Evolutionary conservation across 176 grass and related monocot genomes (phyloP), one percentile per base, ranked within the genome.

Genomic region (Zizania latifolia): DNA sequence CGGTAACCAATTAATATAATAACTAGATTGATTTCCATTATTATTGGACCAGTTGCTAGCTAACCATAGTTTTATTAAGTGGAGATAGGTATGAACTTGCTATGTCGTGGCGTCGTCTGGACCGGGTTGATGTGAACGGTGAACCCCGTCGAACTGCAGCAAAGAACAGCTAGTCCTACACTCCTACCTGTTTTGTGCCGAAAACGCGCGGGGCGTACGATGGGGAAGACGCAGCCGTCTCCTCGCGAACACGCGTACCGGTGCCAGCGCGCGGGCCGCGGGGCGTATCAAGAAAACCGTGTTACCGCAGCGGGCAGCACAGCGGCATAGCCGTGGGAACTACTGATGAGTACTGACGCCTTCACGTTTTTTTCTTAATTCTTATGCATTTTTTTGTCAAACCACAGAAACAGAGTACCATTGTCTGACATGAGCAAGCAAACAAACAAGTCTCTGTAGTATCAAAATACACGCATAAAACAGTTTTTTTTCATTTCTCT

Each of bases 181-280:
- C 53, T 21, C 12, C 35, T 41, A 8, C 58, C 59, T 44, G 33
- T 39, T 31, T 46, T 46, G 68, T 70, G 15, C 45, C 76, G 23
- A 35, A 71, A 32, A 32, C 58, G 36, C 65, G 58, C 36, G 48
- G 41, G 24, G 17, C 65, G 54, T 53, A 26, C 70, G 12, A 55
- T 48, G 61, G 62, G 12, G 48, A 32, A 2, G 60, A 48, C 11
- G 68, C 33, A 56, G 29, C 19, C 62, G 31, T 68, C 83, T 19
- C 53, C 70, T 32, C 53, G 23, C 54, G n/a, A 75, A 76, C 77
- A 62, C 84, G 77, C 71, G 71, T 76, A 5, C 4, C n/a, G 48
- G 53, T n/a, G 10, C 40, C 40, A 11, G 13, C 4, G 48, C n/a
- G n/a, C n/a, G n/a, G n/a, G n/a, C n/a, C n/a, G n/a, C 23, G 10